Evolutionary conservation across 2,329 filamentous ascomycete species (phyloP), one percentile per base, ranked within the genome.

Genomic region (Cordyceps militaris): DNA sequence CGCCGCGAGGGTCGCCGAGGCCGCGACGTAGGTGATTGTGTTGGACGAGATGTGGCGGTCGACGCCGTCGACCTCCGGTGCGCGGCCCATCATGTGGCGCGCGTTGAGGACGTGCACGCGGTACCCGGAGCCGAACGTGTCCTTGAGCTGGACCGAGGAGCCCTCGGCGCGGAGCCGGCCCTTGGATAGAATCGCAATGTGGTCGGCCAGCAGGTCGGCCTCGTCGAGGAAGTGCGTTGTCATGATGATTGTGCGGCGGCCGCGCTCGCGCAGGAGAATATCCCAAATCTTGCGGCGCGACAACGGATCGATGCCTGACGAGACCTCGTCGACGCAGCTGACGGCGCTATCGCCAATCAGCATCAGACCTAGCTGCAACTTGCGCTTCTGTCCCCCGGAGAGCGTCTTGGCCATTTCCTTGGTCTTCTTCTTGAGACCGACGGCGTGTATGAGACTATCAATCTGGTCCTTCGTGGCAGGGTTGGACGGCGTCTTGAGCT

Each of bases 191-290:
- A 90, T 86, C 0, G 82, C 83, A 62, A 90, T 88, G 56, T 86
- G 81, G 65, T 90, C 87, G 0, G 86, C 83, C 0, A 90, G 76
- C 1, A 89, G 72, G 65, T 89, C 87, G 2, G 87, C 87, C 69
- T 90, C 87, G 62, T 90, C 87, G n/a, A 90, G 76, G 66, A 89
- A 90, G 68, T 90, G 87, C 0, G 87, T 90, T 0, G 87, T 90
- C 57, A 90, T 70, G 32, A 90, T 77, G 62, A 89, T 86, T 0
- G 86, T 88, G 38, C 87, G 73, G 43, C 75, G 74, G 4, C 85
- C 86, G 56, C 86, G 79, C 66, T 89, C 86, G 0, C 83, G 80
- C 9, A 89, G 73, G 1, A 90, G 74, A 56, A 90, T 89, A 61
- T 89, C 67, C 68, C 68, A 70, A 16, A 70, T 68, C 32, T 69